A percentile compares a stretch with the other conserved stretches of the same genome.
These are phyloP conservation scores for Nematodospora valgi DNA, from an alignment of 805 yeast genomes.

Conservation along the genomic window DNA sequence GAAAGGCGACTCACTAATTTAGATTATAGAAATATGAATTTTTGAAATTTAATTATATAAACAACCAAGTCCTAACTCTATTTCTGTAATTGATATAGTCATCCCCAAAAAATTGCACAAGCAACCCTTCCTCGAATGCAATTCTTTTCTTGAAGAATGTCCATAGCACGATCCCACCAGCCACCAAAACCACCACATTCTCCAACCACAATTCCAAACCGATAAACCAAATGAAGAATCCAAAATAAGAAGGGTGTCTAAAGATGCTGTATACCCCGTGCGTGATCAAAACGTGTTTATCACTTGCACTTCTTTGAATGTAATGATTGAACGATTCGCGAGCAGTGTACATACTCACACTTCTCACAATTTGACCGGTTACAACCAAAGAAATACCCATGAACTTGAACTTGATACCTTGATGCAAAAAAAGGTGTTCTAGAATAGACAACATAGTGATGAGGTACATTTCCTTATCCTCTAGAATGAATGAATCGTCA, in stretches of 20 bases:
- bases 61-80: conserved; percentile 54
- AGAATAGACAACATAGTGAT: conserved; percentile 18
- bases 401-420: background rate
- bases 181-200: conserved; percentile 57
- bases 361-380: conserved; percentile 65
- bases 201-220: conserved; percentile 74
- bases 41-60: conserved; percentile 19
- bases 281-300: conserved; percentile 67
- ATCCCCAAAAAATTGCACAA: conserved; percentile 68
- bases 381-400: conserved; percentile 49
- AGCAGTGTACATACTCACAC: conserved; percentile 84
- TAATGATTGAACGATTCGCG: conserved; percentile 82
- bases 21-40: conserved; percentile 1
- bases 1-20: conserved; percentile 5
- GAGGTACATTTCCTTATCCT: conserved; percentile 27
- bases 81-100: conserved; percentile 55
- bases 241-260: conserved; percentile 90
- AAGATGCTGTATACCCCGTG: conserved; percentile 62
- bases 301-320: conserved; percentile 50
- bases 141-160: conserved; percentile 70
- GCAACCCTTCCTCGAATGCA: conserved; percentile 61
- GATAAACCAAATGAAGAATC: conserved; percentile 90
- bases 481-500: conserved; percentile 49
- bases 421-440: conserved; percentile 11
- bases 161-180: conserved; percentile 59